Evolutionary conservation across 2,329 filamentous ascomycete genomes (phyloP).

Genomic region (Colletotrichum limetticola): DNA sequence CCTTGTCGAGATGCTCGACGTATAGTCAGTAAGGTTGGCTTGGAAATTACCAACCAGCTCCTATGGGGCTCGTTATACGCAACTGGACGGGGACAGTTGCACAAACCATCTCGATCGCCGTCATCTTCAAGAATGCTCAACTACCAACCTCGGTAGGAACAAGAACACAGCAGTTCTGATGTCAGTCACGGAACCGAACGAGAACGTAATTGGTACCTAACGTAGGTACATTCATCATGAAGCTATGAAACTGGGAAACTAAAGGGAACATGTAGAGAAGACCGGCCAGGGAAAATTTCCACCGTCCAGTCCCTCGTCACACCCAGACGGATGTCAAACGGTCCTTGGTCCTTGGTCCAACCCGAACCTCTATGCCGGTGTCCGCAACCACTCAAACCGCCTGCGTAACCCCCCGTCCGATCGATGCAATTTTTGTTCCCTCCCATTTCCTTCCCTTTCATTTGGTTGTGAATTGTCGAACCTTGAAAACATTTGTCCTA

Average conservation of each 20-base stretch:
- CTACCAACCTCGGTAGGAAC: neutral
- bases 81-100: neutral
- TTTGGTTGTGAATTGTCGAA: neutral
- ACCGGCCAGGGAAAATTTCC: neutral
- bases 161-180: neutral
- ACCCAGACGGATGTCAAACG: neutral
- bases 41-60: too few relatives aligned
- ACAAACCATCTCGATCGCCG: neutral
- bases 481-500: neutral
- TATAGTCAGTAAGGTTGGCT: neutral
- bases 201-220: neutral
- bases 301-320: neutral
- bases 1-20: neutral
- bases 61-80: neutral
- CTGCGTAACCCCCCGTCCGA: too few relatives aligned
- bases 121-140: neutral
- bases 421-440: neutral
- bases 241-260: neutral
- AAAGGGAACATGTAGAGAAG: neutral
- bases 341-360: constrained; percentile 2
- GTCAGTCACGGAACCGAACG: neutral
- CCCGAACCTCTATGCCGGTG: neutral
- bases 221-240: neutral
- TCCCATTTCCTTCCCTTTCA: neutral
- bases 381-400: neutral